A percentile compares a stretch with the other conserved stretches of the same genome.
Evolutionary conservation across 805 yeast genomes (phyloP).

Genomic region (Nakazawaea sp.): DNA sequence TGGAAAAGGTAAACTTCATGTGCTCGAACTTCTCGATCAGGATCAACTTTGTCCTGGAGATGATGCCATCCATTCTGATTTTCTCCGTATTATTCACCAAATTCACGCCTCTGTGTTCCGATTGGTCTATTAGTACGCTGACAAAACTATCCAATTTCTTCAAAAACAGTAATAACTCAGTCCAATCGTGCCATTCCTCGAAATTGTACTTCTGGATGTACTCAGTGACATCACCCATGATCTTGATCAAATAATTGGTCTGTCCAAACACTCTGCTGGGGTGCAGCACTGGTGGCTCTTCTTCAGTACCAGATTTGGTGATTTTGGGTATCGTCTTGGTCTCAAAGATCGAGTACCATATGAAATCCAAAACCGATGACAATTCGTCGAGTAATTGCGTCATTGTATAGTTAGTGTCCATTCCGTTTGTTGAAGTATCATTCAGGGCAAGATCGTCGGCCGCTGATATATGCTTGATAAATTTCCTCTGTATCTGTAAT

Average conservation of each 20-base stretch:
- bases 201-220: constrained; percentile 36
- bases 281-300: constrained; percentile 10
- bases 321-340: constrained; percentile 21
- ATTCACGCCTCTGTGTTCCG: background rate
- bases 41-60: constrained; percentile 22
- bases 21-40: constrained; percentile 22
- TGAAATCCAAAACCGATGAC: constrained; percentile 40
- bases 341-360: constrained; percentile 53
- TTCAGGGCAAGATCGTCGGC: constrained; percentile 17
- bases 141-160: constrained; percentile 24
- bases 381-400: constrained; percentile 37
- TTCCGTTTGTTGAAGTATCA: too few relatives aligned
- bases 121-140: constrained; percentile 22
- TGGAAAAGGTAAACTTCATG: constrained; percentile 14
- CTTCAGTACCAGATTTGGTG: constrained; percentile 4
- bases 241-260: constrained; percentile 49
- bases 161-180: constrained; percentile 16
- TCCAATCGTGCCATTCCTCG: constrained; percentile 17
- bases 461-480: constrained; percentile 29
- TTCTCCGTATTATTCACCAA: constrained; percentile 25
- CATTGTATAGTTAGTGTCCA: constrained; percentile 16
- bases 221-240: constrained; percentile 64
- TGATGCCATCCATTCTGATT: constrained; percentile 24
- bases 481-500: constrained; percentile 47
- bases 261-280: constrained; percentile 42